These are phyloP conservation scores for Arthrobotrys sphaeroides DNA, from an alignment of 2,329 filamentous ascomycete species.

Conservation along the genomic window DNA sequence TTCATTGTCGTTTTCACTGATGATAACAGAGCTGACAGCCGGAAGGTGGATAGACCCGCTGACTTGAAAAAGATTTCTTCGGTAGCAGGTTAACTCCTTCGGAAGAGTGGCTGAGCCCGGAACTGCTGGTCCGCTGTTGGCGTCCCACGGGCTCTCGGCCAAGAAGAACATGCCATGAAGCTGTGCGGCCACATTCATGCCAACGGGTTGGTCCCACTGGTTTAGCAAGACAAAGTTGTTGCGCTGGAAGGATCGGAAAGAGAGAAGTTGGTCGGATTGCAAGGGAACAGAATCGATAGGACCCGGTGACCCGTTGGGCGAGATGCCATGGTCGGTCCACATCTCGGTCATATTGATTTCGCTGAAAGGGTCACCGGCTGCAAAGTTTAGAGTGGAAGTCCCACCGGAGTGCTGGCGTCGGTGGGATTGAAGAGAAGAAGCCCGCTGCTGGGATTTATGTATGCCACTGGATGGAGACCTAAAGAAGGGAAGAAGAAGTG, in stretches of 20 bases:
- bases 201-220: constrained; percentile 71
- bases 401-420: constrained; percentile 47
- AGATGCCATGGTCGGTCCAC: constrained; percentile 38
- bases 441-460: constrained; percentile 34
- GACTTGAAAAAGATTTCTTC: constrained; percentile 94
- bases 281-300: constrained; percentile 31
- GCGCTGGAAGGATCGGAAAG: constrained; percentile 48
- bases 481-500: constrained; percentile 16
- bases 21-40: constrained; percentile 77
- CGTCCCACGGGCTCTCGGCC: constrained; percentile 77
- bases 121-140: constrained; percentile 66
- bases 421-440: constrained; percentile 44
- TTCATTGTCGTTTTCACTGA: constrained; percentile 84
- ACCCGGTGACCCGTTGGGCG: constrained; percentile 42
- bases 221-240: constrained; percentile 68
- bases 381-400: constrained; percentile 32
- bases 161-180: constrained; percentile 90
- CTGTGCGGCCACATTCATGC: constrained; percentile 76
- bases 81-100: constrained; percentile 92
- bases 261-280: constrained; percentile 46
- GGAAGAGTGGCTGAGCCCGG: constrained; percentile 67
- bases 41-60: constrained; percentile 87
- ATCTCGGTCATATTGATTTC: constrained; percentile 47
- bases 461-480: constrained; percentile 27
- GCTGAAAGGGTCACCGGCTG: constrained; percentile 41